Evolutionary conservation across 257 asterid genomes (phyloP).

Genomic region (Anisodus acutangulus): DNA sequence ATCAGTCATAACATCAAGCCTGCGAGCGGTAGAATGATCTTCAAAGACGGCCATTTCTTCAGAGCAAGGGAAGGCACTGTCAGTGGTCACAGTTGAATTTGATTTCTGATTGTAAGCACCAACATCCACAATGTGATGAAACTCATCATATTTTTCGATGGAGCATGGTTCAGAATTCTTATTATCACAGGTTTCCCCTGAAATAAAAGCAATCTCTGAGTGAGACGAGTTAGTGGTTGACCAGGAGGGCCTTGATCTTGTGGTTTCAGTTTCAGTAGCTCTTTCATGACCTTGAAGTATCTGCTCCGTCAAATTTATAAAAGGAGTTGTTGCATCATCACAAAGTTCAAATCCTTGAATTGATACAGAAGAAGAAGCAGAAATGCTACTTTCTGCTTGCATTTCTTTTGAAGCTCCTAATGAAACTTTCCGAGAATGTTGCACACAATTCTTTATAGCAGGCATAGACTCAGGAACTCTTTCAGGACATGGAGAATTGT

Average conservation of each 20-base stretch:
- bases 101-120: constrained; percentile 26
- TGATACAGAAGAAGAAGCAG: constrained; percentile 78
- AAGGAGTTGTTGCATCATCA: constrained; percentile 55
- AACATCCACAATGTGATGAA: constrained; percentile 44
- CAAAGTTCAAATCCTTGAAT: constrained; percentile 75
- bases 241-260: constrained; percentile 59
- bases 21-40: constrained; percentile 38
- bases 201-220: constrained; percentile 49
- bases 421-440: constrained; percentile 47
- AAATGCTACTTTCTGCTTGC: constrained; percentile 68
- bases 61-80: constrained; percentile 36
- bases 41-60: constrained; percentile 37
- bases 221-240: constrained; percentile 63
- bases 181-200: constrained; percentile 40
- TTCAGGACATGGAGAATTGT: constrained; percentile 38
- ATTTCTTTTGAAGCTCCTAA: constrained; percentile 52
- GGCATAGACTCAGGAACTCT: constrained; percentile 42
- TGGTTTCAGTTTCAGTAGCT: constrained; percentile 47
- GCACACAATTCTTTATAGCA: constrained; percentile 45
- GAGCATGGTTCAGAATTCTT: constrained; percentile 43
- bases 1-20: constrained; percentile 36
- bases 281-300: constrained; percentile 37
- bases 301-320: constrained; percentile 47
- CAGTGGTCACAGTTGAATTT: constrained; percentile 36
- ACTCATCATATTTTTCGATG: constrained; percentile 40